phyloP scores from a whole-genome alignment of 2,329 filamentous ascomycete genomes.

The Microascus cirrosus region DNA sequence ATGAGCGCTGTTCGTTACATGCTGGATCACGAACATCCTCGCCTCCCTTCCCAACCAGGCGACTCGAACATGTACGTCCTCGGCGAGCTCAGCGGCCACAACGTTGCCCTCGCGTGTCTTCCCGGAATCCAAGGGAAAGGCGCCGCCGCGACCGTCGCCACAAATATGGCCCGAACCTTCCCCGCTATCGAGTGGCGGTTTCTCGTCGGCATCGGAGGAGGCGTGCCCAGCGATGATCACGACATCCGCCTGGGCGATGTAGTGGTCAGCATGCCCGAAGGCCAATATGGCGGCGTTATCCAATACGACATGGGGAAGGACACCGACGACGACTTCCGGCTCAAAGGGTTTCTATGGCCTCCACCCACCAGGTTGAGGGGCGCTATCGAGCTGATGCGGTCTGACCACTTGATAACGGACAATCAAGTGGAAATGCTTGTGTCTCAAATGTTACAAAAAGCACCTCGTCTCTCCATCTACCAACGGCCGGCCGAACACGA shows the following conservation, averaged over 20 bases:
- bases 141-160: conserved; percentile 12
- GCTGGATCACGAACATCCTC: conserved; percentile 15
- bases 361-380: too few species aligned
- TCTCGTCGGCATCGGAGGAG: too few species aligned
- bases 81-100: too few species aligned
- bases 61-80: conserved; percentile 15
- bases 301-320: too few species aligned
- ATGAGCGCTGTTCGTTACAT: conserved; percentile 16
- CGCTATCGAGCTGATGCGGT: conserved; percentile 4
- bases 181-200: too few species aligned
- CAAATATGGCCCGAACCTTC: too few species aligned
- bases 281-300: too few species aligned
- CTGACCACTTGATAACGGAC: conserved; percentile 7
- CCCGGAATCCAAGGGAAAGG: conserved; percentile 14
- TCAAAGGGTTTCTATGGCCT: too few species aligned
- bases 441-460: conserved; percentile 2
- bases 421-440: conserved; percentile 8
- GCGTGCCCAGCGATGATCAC: too few species aligned
- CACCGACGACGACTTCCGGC: too few species aligned
- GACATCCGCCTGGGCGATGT: too few species aligned
- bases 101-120: conserved; percentile 16
- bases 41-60: conserved; percentile 7
- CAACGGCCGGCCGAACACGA: conserved; percentile 6
- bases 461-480: conserved; percentile 6
- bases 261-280: too few species aligned